phyloP scores from a whole-genome alignment of 768 basidiomycete species.

The Trametes meyenii region DNA sequence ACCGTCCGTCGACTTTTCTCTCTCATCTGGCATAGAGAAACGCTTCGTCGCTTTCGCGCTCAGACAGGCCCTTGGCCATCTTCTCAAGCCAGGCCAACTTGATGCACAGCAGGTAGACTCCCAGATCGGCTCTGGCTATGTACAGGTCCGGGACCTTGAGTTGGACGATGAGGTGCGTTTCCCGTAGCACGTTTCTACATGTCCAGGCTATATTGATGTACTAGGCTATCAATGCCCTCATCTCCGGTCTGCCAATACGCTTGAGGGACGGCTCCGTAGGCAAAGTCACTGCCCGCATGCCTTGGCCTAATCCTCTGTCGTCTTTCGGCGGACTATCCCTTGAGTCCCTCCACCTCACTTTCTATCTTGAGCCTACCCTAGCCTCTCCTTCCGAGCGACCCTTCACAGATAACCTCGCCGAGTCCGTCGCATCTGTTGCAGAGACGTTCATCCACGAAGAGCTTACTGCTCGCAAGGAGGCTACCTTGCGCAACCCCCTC shows the following conservation, averaged over 20 bases:
- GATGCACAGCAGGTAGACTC: constrained; percentile 87
- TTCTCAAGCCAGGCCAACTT: constrained; percentile 88
- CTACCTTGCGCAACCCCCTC: constrained; percentile 69
- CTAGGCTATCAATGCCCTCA: constrained; percentile 78
- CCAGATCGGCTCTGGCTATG: constrained; percentile 88
- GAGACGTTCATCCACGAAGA: constrained; percentile 88
- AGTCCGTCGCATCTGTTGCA: constrained; percentile 83
- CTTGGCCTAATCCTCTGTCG: constrained; percentile 83
- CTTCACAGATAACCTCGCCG: constrained; percentile 53
- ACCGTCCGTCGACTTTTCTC: constrained; percentile 63
- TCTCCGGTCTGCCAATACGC: constrained; percentile 65
- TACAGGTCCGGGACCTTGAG: constrained; percentile 84
- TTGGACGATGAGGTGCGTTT: constrained; percentile 70
- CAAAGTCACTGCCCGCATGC: constrained; percentile 75
- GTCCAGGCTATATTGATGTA: constrained; percentile 17
- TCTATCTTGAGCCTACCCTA: constrained; percentile 45
- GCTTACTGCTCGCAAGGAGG: constrained; percentile 71
- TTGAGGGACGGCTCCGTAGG: constrained; percentile 75
- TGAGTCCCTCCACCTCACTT: constrained; percentile 68
- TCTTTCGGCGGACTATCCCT: constrained; percentile 72
- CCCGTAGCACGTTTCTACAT: constrained; percentile 20
- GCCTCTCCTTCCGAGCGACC: constrained; percentile 21
- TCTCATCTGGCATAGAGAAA: constrained; percentile 77
- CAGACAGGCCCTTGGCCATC: constrained; percentile 79
- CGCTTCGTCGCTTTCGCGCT: constrained; percentile 90